phyloP scores from a whole-genome alignment of 768 basidiomycete genomes.

The Boletus pseudopeckii region DNA sequence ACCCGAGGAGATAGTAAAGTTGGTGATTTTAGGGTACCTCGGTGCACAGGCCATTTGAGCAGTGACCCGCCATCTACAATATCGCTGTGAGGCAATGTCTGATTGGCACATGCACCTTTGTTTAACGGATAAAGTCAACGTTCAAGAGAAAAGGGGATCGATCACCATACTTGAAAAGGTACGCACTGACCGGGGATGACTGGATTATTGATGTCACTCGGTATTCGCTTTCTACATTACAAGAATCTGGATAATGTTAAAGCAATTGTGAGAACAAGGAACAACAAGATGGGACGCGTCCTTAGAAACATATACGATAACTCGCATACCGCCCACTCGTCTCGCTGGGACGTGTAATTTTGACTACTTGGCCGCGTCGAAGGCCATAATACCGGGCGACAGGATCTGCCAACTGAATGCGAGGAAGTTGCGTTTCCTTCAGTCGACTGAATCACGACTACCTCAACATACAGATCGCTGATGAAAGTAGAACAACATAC shows the following conservation, averaged over 20 bases:
- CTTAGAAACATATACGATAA: conserved; percentile 85
- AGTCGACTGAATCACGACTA: conserved; percentile 61
- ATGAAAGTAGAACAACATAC: conserved; percentile 58
- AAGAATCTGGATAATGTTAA: conserved; percentile 7
- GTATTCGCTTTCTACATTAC: conserved; percentile 13
- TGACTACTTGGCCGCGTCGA: conserved; percentile 93
- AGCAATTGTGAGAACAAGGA: neutral
- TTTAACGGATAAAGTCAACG: neutral
- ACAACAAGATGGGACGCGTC: conserved; percentile 1
- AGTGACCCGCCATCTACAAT: neutral
- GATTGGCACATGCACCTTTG: neutral
- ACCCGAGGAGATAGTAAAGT: too few relatives aligned
- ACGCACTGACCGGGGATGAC: conserved; percentile 1
- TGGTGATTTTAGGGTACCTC: neutral
- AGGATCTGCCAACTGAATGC: conserved; percentile 94
- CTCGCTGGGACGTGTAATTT: conserved; percentile 95
- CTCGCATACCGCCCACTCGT: conserved; percentile 93
- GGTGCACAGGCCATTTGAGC: too few relatives aligned
- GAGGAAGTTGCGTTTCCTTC: conserved; percentile 96
- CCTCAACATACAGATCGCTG: conserved; percentile 6
- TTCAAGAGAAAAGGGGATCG: neutral
- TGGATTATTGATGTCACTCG: conserved; percentile 3
- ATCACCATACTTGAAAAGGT: neutral
- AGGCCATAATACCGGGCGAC: conserved; percentile 99
- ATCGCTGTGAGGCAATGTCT: neutral